Percentiles rank a stretch among this genome's conserved stretches.
These are phyloP conservation scores for Scenedesmus sp. DNA, from an alignment of 163 green algal species.

Conservation along the genomic window DNA sequence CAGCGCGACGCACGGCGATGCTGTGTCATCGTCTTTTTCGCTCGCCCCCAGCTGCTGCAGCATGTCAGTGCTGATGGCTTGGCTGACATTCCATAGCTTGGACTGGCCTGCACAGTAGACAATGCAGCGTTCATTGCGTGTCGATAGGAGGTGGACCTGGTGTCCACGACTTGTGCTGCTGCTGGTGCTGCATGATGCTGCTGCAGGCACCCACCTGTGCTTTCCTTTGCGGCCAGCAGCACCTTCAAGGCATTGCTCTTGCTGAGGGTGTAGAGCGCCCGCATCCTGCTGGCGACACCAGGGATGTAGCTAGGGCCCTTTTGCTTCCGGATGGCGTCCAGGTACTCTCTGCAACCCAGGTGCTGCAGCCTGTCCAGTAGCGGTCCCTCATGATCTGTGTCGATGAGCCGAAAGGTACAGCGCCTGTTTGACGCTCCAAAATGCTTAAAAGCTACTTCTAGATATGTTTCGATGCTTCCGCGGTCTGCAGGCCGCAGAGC, in stretches of 20 bases:
- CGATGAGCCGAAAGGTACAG: background rate
- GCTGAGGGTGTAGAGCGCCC: background rate
- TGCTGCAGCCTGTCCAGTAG: slow-evolving; percentile 17
- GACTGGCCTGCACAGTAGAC: background rate
- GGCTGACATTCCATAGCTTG: background rate
- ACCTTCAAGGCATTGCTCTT: slow-evolving; percentile 10
- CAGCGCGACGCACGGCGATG: background rate
- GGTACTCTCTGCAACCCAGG: slow-evolving; percentile 2
- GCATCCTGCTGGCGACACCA: background rate
- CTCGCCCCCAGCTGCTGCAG: background rate
- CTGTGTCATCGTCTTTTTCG: background rate
- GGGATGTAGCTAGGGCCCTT: background rate
- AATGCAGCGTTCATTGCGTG: background rate
- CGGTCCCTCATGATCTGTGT: slow-evolving; percentile 4
- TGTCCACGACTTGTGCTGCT: background rate
- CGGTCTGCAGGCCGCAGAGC: background rate
- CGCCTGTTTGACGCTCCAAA: background rate
- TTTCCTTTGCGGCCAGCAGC: slow-evolving; percentile 42
- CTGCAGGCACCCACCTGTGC: background rate
- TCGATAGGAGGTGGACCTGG: background rate
- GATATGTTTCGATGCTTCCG: background rate
- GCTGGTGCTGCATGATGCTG: background rate
- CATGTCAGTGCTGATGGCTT: background rate
- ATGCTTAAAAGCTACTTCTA: slow-evolving; percentile 10
- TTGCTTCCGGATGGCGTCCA: background rate